A percentile compares a stretch with the other conserved stretches of the same genome.
Evolutionary conservation across 2,329 filamentous ascomycete genomes (phyloP).

Genomic region (Neonectria neomacrospora): DNA sequence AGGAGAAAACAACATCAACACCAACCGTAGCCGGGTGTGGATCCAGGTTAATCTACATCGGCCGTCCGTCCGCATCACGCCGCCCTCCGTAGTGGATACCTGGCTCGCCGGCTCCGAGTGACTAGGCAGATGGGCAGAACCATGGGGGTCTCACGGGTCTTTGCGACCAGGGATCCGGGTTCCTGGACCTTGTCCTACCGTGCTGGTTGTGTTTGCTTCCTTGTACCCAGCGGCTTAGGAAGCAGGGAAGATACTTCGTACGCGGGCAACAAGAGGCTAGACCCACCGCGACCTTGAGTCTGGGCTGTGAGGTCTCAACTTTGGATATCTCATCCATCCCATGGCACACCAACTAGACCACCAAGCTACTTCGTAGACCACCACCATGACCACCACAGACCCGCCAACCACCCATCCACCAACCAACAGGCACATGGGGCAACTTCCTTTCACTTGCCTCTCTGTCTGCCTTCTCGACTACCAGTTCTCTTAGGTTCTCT

Average conservation of each 20-base stretch:
- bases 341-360: background rate
- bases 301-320: conserved; percentile 16
- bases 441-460: conserved; percentile 3
- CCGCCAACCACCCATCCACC: conserved; percentile 25
- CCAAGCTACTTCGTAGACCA: conserved; percentile 11
- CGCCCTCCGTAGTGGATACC: conserved; percentile 17
- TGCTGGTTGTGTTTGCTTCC: conserved; percentile 1
- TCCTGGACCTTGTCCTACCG: conserved; percentile 17
- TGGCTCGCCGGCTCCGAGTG: conserved; percentile 5
- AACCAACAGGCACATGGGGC: conserved; percentile 37
- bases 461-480: conserved; percentile 21
- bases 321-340: background rate
- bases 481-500: conserved; percentile 27
- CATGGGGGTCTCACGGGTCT: conserved; percentile 23
- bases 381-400: conserved; percentile 34
- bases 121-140: conserved; percentile 21
- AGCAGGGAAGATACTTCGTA: background rate
- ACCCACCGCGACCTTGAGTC: conserved; percentile 7
- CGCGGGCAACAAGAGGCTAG: background rate
- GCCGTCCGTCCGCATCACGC: conserved; percentile 6
- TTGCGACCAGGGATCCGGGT: conserved; percentile 19
- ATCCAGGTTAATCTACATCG: conserved; percentile 21
- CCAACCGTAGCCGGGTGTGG: background rate
- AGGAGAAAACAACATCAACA: conserved; percentile 1
- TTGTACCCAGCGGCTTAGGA: background rate